A percentile compares a stretch with the other conserved stretches of the same genome.
Conservation (phyloP, 495 filamentous ascomycete species). For the Penicillium manginii region DNA sequence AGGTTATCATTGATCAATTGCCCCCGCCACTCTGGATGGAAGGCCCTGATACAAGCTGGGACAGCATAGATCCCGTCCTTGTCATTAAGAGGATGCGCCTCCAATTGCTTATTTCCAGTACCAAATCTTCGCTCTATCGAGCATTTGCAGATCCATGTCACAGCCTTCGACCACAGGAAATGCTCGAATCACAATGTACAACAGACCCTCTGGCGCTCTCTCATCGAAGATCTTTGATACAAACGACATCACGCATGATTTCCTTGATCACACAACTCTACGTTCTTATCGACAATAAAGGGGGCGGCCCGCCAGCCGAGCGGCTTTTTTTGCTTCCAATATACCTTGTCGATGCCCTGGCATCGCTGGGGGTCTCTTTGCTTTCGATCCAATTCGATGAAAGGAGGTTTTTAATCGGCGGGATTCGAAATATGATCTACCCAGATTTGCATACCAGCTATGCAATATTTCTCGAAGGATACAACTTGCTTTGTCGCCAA, state of each 20-base stretch:
- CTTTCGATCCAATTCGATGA: conserved; percentile 3
- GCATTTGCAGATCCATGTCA: conserved; percentile 5
- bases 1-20: conserved; percentile 7
- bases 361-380: conserved; percentile 3
- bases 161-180: not conserved
- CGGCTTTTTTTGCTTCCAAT: conserved; percentile 7
- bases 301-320: not conserved
- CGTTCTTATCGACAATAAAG: not conserved
- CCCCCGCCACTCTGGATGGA: conserved; percentile 3
- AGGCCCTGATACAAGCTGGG: conserved; percentile 9
- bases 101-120: not conserved
- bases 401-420: not conserved
- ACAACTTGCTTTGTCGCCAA: not conserved
- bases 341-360: conserved; percentile 4
- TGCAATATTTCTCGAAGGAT: conserved; percentile 2
- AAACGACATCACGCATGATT: conserved; percentile 1
- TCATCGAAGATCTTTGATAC: conserved; percentile 5
- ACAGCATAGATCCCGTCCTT: not conserved
- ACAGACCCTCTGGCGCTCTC: not conserved
- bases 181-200: not conserved
- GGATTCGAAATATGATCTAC: not conserved
- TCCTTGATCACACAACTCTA: not conserved
- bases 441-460: not conserved
- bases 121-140: conserved; percentile 1
- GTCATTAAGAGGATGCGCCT: not conserved